Evolutionary conservation across 163 green algal species (phyloP).

Genomic region (Volvox carteri): DNA sequence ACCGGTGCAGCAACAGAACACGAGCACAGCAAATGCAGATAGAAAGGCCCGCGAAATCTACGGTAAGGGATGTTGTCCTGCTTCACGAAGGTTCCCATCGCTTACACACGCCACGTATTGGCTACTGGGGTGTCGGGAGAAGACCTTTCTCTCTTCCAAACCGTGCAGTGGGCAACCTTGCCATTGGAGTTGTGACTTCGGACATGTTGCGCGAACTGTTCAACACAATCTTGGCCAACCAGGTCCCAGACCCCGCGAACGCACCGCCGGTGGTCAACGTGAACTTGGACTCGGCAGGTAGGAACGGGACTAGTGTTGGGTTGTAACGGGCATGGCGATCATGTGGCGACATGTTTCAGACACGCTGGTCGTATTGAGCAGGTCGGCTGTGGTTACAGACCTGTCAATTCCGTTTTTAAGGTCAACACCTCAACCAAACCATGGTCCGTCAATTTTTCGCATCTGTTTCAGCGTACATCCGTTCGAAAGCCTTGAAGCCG

Average conservation of each 20-base stretch:
- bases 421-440: no score
- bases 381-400: no score
- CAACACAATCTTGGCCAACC: conserved; percentile 81
- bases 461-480: neutral
- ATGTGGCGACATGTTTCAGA: no score
- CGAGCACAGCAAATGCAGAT: conserved; percentile 27
- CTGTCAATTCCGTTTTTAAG: no score
- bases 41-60: conserved; percentile 68
- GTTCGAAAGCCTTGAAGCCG: no score
- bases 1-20: conserved; percentile 29
- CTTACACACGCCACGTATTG: no score
- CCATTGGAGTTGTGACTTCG: conserved; percentile 70
- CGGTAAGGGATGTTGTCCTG: conserved; percentile 14
- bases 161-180: conserved; percentile 63
- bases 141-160: no score
- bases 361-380: no score
- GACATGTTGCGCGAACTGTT: conserved; percentile 88
- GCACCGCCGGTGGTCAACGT: conserved; percentile 85
- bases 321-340: no score
- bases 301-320: neutral
- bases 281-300: conserved; percentile 74
- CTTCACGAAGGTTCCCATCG: neutral
- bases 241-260: conserved; percentile 79
- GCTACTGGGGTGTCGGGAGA: no score
- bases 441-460: no score